Evolutionary conservation across 163 green algal species (phyloP).

Genomic region (Volvox carteri): DNA sequence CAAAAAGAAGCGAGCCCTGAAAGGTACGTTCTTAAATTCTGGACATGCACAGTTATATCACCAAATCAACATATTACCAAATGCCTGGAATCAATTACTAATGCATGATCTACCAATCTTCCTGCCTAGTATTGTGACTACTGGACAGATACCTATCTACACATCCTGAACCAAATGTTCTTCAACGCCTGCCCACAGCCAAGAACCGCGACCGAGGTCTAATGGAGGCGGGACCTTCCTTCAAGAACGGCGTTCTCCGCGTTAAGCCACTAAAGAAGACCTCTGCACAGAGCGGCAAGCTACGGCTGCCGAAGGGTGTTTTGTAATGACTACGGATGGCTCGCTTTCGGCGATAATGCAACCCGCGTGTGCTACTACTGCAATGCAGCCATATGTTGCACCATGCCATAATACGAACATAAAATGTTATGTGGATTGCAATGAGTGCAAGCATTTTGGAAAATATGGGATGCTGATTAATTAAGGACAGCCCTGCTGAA

Average conservation of each 20-base stretch:
- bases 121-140: not conserved
- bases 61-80: no score
- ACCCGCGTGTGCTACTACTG: no score
- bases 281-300: conserved; percentile 1
- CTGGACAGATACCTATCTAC: not conserved
- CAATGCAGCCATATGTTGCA: no score
- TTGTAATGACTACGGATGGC: no score
- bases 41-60: no score
- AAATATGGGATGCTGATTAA: not conserved
- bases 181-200: conserved; percentile 50
- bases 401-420: no score
- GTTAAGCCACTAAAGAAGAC: conserved; percentile 59
- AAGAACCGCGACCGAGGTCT: conserved; percentile 76
- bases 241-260: conserved; percentile 77
- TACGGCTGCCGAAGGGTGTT: conserved; percentile 37
- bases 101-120: not conserved
- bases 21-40: conserved; percentile 27
- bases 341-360: no score
- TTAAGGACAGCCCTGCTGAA: not conserved
- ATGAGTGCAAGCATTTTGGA: not conserved
- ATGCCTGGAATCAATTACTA: not conserved
- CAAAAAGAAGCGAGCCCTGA: conserved; percentile 71
- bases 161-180: not conserved
- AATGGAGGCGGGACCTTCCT: conserved; percentile 74
- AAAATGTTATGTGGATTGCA: not conserved